Base-by-base conservation (phyloP, 352 stramenopile species). In the Pythium phragmiticola region DNA sequence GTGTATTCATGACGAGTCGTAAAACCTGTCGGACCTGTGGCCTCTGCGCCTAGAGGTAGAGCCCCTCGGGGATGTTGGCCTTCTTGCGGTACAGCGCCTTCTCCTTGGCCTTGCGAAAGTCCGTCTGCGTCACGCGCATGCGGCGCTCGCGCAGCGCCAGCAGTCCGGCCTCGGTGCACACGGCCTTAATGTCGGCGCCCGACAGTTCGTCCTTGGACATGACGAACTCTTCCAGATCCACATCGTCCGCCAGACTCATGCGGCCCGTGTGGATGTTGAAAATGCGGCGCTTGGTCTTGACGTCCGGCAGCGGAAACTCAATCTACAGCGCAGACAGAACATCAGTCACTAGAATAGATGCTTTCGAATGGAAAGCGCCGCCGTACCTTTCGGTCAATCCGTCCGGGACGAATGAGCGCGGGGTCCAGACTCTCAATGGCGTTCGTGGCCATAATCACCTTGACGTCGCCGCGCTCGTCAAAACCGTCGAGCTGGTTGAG, bases 361-460 rank as follows among this genome's bases (percentile, higher is more conserved):
- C 21, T 21, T 21, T 21, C 21, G 21, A 21, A 21, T 21, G 21
- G 21, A 21, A 21, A 21, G 21, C 21, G 21, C 21, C 21, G 21
- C 21, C 21, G 21, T 99, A 99, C 95, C 80, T 99, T 99, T 36
- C 98, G 84, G 78, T 99, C 98, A 68, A 99, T 72, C 16, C 98
- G 92, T 33, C 98, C 98, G 7, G 98, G 97, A 66, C 98, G 91
- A 61, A 99, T 81, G 56, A 99, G 82, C 28, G 98, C 98, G 30
- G 98, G 97, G 80, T 99, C 98, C 51, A 99, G 76, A 41, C 97
- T 99, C 72, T 99, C 98, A 13, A 96, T 95, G 12, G 98, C 88
- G 82, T 99, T 99, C 0, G 98, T 99, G 3, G 98, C 98, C 97
- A 99, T 99, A 71, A 99, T 99, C 33, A 99, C 96, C 85, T 99